These are phyloP conservation scores for Lachnellula arida DNA, from an alignment of 2,329 filamentous ascomycete species.

Conservation along the genomic window DNA sequence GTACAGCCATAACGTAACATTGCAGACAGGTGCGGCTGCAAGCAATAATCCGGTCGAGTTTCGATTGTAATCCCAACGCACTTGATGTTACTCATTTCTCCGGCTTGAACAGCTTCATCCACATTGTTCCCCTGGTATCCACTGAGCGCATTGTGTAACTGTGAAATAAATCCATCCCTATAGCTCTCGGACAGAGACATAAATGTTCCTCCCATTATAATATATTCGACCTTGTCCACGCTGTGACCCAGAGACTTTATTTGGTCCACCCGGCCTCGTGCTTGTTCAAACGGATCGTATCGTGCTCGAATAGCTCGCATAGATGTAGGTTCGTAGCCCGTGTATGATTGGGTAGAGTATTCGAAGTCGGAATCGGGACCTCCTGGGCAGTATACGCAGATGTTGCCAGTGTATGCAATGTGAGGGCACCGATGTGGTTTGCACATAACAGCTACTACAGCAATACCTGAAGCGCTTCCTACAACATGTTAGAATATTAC, in stretches of 20 bases:
- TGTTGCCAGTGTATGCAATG: slow-evolving; percentile 97
- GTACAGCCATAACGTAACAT: slow-evolving; percentile 99
- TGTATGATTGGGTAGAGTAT: slow-evolving; percentile 98
- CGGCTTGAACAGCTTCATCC: slow-evolving; percentile 89
- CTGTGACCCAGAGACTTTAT: slow-evolving; percentile 93
- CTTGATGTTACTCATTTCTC: slow-evolving; percentile 95
- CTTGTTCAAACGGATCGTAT: slow-evolving; percentile 98
- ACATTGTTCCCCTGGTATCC: slow-evolving; percentile 93
- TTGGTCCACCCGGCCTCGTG: slow-evolving; percentile 90
- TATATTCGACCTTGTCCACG: slow-evolving; percentile 99
- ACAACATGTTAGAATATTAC: slow-evolving; percentile 10
- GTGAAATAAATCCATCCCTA: slow-evolving; percentile 87
- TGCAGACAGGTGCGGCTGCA: slow-evolving; percentile 88
- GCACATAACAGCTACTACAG: slow-evolving; percentile 98
- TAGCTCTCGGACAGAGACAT: slow-evolving; percentile 93
- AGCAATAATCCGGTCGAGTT: slow-evolving; percentile 92
- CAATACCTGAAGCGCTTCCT: slow-evolving; percentile 94
- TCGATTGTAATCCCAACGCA: slow-evolving; percentile 99
- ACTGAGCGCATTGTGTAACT: slow-evolving; percentile 93
- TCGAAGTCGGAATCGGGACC: slow-evolving; percentile 98
- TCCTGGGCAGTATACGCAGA: slow-evolving; percentile 97
- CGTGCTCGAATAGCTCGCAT: slow-evolving; percentile 97
- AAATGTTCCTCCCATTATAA: slow-evolving; percentile 99
- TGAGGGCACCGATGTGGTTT: slow-evolving; percentile 97
- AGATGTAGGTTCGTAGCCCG: slow-evolving; percentile 95